Evolutionary conservation across 2,329 filamentous ascomycete species (phyloP).

Genomic region (Drechslerella dactyloides): DNA sequence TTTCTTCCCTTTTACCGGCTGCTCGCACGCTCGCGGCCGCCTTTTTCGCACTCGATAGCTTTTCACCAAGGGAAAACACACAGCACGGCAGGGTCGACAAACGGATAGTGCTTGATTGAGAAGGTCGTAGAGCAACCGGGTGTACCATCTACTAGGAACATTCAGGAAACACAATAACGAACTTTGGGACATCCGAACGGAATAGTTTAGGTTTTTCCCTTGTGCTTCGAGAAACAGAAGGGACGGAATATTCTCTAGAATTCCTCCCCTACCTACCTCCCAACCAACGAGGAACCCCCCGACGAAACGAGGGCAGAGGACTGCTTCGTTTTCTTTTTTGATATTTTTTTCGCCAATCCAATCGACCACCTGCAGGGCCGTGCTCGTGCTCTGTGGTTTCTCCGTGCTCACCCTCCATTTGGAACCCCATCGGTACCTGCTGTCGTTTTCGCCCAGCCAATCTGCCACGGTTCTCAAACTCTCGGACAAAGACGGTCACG

Average conservation of each 20-base stretch:
- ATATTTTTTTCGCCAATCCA: neutral
- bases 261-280: constrained; percentile 25
- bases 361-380: neutral
- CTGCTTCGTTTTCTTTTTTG: neutral
- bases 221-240: constrained; percentile 46
- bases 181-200: constrained; percentile 48
- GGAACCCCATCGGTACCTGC: constrained; percentile 5
- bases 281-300: constrained; percentile 25
- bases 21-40: constrained; percentile 28
- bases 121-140: constrained; percentile 50
- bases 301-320: constrained; percentile 8
- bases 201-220: constrained; percentile 35
- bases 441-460: neutral
- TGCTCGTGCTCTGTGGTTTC: neutral
- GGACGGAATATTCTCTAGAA: constrained; percentile 36
- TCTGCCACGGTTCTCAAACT: neutral
- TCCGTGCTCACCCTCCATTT: neutral
- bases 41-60: constrained; percentile 18
- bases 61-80: constrained; percentile 16
- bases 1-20: constrained; percentile 22
- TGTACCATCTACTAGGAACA: constrained; percentile 50
- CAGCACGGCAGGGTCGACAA: constrained; percentile 29
- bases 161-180: constrained; percentile 49
- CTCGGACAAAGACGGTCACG: constrained; percentile 23
- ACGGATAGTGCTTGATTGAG: constrained; percentile 50